These are phyloP conservation scores for Sonneratia alba DNA, from an alignment of 345 rosid genomes.

Conservation along the genomic window DNA sequence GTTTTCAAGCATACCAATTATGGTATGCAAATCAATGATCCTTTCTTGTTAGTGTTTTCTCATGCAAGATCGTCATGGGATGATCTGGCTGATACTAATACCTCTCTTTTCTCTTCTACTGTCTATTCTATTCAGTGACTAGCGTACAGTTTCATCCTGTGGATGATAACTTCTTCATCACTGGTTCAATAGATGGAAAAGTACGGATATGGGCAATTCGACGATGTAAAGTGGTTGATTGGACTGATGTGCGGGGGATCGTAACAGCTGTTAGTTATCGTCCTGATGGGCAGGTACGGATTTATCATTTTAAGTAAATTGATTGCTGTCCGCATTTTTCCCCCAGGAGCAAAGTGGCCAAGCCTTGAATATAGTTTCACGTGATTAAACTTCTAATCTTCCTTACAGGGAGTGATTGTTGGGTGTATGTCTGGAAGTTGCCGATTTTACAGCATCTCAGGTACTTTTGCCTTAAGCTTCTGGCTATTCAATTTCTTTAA, in stretches of 20 bases:
- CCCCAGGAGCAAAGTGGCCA: too few relatives aligned
- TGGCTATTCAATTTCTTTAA: not conserved
- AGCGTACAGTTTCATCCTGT: constrained; percentile 76
- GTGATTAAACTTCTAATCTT: too few relatives aligned
- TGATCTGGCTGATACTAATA: not conserved
- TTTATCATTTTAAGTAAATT: too few relatives aligned
- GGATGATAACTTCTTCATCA: constrained; percentile 63
- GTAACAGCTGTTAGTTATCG: constrained; percentile 78
- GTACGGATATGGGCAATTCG: constrained; percentile 69
- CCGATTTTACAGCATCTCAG: constrained; percentile 26
- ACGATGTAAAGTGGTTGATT: constrained; percentile 63
- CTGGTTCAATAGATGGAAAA: constrained; percentile 85
- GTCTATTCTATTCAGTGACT: constrained; percentile 41
- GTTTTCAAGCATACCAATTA: constrained; percentile 67
- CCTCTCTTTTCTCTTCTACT: not conserved
- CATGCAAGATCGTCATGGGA: not conserved
- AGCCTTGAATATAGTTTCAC: too few relatives aligned
- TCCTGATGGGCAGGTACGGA: constrained; percentile 49
- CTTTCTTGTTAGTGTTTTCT: not conserved
- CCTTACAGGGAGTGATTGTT: constrained; percentile 25
- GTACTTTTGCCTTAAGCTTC: constrained; percentile 12
- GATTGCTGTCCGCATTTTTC: too few relatives aligned
- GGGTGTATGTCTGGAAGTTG: constrained; percentile 34
- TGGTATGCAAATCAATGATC: constrained; percentile 28
- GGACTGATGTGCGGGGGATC: constrained; percentile 61